Conservation (phyloP, 2,329 filamentous ascomycete genomes). For the Mollisiaceae sp. region DNA sequence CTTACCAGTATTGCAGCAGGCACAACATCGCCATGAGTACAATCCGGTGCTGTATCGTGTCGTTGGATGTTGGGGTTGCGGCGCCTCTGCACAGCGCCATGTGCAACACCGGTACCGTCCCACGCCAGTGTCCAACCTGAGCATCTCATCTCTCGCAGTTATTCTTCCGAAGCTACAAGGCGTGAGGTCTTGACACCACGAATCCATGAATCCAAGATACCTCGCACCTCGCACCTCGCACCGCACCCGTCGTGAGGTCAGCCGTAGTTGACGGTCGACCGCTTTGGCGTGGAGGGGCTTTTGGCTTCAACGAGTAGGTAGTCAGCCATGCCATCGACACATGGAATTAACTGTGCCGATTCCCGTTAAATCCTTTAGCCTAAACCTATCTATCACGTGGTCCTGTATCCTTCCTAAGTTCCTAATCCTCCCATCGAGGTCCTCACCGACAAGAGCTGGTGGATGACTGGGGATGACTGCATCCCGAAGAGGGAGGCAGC, state of each 20-base stretch:
- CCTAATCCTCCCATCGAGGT: no score
- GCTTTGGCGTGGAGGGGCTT: not conserved
- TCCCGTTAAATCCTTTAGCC: conserved; percentile 3
- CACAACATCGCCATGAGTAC: no score
- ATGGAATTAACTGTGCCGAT: conserved; percentile 8
- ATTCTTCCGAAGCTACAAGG: not conserved
- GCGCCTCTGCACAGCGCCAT: not conserved
- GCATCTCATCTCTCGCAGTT: not conserved
- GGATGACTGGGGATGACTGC: not conserved
- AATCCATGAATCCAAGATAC: no score
- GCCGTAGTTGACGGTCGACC: not conserved
- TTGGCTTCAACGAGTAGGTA: not conserved
- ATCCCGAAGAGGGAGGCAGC: not conserved
- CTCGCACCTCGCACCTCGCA: no score
- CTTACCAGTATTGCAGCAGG: no score
- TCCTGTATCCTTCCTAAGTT: not conserved
- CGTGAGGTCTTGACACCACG: not conserved
- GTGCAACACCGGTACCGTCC: not conserved
- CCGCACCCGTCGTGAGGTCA: not conserved
- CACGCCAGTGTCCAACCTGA: not conserved
- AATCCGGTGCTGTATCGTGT: no score
- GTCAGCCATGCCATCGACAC: not conserved
- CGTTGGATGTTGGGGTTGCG: no score
- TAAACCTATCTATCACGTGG: not conserved
- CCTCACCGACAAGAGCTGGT: not conserved